These are phyloP conservation scores for Pseudohalonectria lignicola DNA, from an alignment of 2,329 filamentous ascomycete species.

Conservation along the genomic window DNA sequence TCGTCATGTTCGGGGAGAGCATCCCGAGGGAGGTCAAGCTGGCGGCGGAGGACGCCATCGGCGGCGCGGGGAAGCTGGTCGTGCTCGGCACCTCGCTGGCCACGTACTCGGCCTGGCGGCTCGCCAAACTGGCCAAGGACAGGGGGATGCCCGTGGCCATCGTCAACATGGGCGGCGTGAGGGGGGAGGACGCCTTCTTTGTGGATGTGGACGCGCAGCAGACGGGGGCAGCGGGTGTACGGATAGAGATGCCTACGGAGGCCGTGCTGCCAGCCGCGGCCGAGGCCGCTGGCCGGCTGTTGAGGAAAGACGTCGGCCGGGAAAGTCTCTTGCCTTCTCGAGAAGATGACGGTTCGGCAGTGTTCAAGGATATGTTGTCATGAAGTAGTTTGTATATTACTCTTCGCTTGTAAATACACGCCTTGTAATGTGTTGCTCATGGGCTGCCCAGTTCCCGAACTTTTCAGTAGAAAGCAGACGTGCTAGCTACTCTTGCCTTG, in stretches of 20 bases:
- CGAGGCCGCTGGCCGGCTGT: conserved; percentile 16
- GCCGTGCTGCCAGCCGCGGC: conserved; percentile 46
- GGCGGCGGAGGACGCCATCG: conserved; percentile 69
- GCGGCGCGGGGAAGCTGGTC: conserved; percentile 63
- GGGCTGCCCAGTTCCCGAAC: too few relatives aligned
- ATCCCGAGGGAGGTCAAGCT: conserved; percentile 60
- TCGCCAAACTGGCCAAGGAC: conserved; percentile 75
- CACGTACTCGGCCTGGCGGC: conserved; percentile 88
- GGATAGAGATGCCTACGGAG: conserved; percentile 48
- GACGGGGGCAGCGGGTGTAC: conserved; percentile 37
- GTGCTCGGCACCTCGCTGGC: conserved; percentile 84
- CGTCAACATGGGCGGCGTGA: conserved; percentile 75
- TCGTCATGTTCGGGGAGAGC: conserved; percentile 94
- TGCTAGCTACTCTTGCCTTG: conserved; percentile 7
- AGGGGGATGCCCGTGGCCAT: conserved; percentile 77
- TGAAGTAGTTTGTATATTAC: too few relatives aligned
- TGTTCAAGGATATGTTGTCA: conserved; percentile 52
- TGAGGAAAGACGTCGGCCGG: conserved; percentile 8
- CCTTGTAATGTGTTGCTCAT: too few relatives aligned
- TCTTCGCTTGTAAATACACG: too few relatives aligned
- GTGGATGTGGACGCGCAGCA: conserved; percentile 39
- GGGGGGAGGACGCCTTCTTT: conserved; percentile 68
- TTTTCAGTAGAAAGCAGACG: conserved; percentile 8
- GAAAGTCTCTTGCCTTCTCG: too few relatives aligned
- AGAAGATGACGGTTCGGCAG: conserved; percentile 18